Evolutionary conservation across 1,284 basidiomycete species (phyloP).

Genomic region (Sporisorium reilianum): DNA sequence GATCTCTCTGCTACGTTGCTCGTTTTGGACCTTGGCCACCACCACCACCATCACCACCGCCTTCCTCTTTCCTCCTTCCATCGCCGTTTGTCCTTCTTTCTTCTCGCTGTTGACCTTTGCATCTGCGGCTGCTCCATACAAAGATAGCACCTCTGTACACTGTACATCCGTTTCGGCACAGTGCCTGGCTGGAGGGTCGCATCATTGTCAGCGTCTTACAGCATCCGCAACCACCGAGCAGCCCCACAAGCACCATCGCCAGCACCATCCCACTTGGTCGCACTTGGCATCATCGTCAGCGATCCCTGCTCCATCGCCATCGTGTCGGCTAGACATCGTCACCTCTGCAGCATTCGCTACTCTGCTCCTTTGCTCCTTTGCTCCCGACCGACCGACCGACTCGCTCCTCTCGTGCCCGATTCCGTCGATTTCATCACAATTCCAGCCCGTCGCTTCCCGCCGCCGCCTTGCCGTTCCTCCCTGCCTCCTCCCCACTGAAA

Average conservation of each 20-base stretch:
- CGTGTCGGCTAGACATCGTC: background rate
- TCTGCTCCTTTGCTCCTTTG: background rate
- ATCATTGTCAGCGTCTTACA: background rate
- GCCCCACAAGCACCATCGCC: background rate
- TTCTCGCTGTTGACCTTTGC: background rate
- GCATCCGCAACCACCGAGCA: too few relatives aligned
- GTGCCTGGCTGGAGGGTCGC: background rate
- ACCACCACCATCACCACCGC: constrained; percentile 1
- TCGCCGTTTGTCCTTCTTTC: background rate
- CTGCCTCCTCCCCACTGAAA: background rate
- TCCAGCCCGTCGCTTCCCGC: background rate
- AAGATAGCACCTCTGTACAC: background rate
- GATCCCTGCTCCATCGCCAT: too few relatives aligned
- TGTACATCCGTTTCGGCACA: background rate
- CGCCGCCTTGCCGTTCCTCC: too few relatives aligned
- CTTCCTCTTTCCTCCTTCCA: background rate
- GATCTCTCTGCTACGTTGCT: background rate
- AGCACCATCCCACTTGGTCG: background rate
- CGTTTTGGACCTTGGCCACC: constrained; percentile 4
- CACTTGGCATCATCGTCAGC: background rate
- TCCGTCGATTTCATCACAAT: background rate
- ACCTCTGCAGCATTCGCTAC: background rate
- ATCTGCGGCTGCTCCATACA: background rate
- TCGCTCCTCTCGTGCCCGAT: background rate
- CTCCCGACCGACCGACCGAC: too few relatives aligned